Base-by-base conservation (phyloP, 768 basidiomycete genomes). In the Cyclocybe cylindracea region DNA sequence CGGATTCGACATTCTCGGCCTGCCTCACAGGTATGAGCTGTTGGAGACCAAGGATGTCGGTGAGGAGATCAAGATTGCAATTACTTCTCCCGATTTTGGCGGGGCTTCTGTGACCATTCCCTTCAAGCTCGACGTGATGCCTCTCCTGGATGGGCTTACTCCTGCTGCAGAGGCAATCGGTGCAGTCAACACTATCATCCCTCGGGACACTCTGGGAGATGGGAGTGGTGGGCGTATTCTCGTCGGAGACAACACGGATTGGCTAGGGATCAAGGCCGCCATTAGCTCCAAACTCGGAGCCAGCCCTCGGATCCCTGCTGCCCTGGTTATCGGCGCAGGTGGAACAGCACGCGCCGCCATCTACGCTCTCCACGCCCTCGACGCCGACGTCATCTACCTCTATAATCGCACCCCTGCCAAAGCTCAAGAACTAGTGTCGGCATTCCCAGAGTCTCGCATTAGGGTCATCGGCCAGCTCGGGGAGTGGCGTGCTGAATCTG, bases 91-190 rank as follows among this genome's bases (percentile, higher is more conserved):
- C 1, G 82, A 85, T 41, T 98, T 98, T 65, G 96, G 97, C 7
- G 97, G 97, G 0, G 97, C 94, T 11, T 93, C 91, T 4, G 94
- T 98, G 24, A 99, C 97, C 14, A 98, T 98, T 57, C 97, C 97
- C 2, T 86, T 87, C 77, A 99, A 99, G 70, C 75, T 96, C 36
- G 89, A 92, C 54, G 78, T 98, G 56, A 92, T 98, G 43, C 83
- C 89, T 1, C 74, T 89, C 5, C 80, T 99, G 45, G 89, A 95
- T 62, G 71, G 74, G 47, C 70, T 98, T 38, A 89, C 94, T 0
- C 82, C 85, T 0, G 86, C 93, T 16, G 97, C 94, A 1, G 74
- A 84, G 59, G 75, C 81, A 3, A 94, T 99, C 53, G 97, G 97
- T 0, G 97, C 97, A 0, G 92, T 98, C 57, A 98, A 99, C 68